These are phyloP conservation scores for Fraxinus excelsior DNA, from an alignment of 257 asterid species.

Conservation along the genomic window DNA sequence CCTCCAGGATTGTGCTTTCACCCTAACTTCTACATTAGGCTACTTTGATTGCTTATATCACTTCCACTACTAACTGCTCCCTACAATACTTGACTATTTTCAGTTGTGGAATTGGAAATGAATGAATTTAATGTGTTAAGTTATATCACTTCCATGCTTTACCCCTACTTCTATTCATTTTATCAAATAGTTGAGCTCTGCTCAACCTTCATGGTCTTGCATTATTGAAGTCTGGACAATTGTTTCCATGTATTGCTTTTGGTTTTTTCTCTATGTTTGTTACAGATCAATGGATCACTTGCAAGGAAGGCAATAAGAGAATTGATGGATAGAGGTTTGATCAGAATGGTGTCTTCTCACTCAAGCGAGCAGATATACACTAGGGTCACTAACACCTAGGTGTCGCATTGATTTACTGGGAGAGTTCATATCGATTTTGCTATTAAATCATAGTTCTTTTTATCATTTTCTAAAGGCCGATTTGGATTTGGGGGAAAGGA, in stretches of 20 bases:
- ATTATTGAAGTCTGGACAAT: neutral
- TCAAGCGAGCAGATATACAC: slow-evolving; percentile 70
- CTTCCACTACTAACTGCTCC: neutral
- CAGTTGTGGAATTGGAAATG: neutral
- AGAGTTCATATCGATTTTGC: slow-evolving; percentile 23
- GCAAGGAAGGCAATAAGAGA: slow-evolving; percentile 68
- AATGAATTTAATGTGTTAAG: neutral
- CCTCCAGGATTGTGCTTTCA: neutral
- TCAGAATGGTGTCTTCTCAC: slow-evolving; percentile 63
- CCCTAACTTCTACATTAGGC: neutral
- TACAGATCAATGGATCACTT: slow-evolving; percentile 56
- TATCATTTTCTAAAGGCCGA: too few species aligned
- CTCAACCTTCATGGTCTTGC: neutral
- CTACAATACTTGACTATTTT: neutral
- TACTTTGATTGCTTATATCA: neutral
- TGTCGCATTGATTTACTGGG: neutral
- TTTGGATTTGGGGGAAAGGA: too few species aligned
- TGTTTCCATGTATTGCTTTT: neutral
- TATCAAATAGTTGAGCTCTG: neutral
- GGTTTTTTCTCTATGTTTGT: neutral
- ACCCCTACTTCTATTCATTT: neutral
- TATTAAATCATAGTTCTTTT: slow-evolving; percentile 20
- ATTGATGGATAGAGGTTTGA: slow-evolving; percentile 56
- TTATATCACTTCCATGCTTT: neutral
- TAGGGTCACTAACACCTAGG: slow-evolving; percentile 60